These are phyloP conservation scores for Ustilago trichophora DNA, from an alignment of 1,284 basidiomycete genomes.

Conservation along the genomic window DNA sequence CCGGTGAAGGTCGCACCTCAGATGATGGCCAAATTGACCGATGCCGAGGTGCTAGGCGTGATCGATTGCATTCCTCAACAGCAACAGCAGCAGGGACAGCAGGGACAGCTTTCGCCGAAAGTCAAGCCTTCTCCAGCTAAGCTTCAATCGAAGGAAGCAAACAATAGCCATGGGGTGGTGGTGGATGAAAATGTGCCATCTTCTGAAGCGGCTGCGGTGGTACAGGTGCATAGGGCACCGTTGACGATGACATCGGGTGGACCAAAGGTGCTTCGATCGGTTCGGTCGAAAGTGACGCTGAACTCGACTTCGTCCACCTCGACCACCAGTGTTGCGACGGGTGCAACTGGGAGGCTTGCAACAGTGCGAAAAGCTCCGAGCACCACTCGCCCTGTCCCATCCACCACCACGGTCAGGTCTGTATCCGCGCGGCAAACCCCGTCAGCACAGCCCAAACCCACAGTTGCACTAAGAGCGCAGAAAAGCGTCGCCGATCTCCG, in stretches of 20 bases:
- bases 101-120: too few species aligned
- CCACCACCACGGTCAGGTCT: neutral
- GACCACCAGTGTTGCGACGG: too few species aligned
- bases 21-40: neutral
- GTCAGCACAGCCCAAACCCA: neutral
- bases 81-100: neutral
- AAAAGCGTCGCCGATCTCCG: slow-evolving; percentile 21
- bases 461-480: slow-evolving; percentile 13
- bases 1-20: slow-evolving; percentile 6
- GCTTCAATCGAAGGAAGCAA: too few species aligned
- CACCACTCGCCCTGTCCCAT: neutral
- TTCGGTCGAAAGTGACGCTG: too few species aligned
- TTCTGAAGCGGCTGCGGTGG: too few species aligned
- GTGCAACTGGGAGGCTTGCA: neutral
- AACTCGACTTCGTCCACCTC: too few species aligned
- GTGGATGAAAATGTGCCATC: too few species aligned
- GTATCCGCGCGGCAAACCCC: slow-evolving; percentile 16
- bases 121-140: too few species aligned
- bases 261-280: too few species aligned
- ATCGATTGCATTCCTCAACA: slow-evolving; percentile 8
- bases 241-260: too few species aligned
- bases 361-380: slow-evolving; percentile 4
- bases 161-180: too few species aligned
- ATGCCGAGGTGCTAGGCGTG: slow-evolving; percentile 38
- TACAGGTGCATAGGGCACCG: too few species aligned